A percentile compares a stretch with the other conserved stretches of the same genome.
Conservation (phyloP, 192 early-diverging fungal genomes). For the Coemansia guatemalensis region DNA sequence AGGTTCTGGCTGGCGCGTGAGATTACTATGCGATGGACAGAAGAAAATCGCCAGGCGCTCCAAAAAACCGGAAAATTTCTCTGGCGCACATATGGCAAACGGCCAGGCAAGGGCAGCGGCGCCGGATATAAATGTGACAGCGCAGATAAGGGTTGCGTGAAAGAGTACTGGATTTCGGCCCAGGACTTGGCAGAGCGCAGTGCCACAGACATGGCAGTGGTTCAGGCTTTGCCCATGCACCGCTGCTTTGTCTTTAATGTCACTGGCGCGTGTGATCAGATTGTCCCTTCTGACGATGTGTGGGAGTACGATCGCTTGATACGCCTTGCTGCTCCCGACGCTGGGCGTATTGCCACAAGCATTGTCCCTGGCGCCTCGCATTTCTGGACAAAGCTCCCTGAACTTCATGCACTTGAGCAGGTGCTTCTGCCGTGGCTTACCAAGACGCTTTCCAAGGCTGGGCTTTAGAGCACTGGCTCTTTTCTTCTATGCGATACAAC, state of each 20-base stretch:
- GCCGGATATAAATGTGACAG: constrained; percentile 13
- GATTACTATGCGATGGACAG: constrained; percentile 47
- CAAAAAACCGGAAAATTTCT: constrained; percentile 47
- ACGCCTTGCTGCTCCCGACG: constrained; percentile 11
- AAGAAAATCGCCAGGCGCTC: constrained; percentile 41
- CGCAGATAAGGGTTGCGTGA: constrained; percentile 1
- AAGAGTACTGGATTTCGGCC: constrained; percentile 42
- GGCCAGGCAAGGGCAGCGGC: constrained; percentile 10
- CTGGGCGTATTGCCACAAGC: constrained; percentile 13
- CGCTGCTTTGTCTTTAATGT: constrained; percentile 50
- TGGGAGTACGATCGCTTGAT: constrained; percentile 50
- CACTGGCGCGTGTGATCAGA: constrained; percentile 50
- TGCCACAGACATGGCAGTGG: constrained; percentile 50
- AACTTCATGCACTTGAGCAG: constrained; percentile 12
- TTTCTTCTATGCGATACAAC: background rate
- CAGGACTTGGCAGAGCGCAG: constrained; percentile 31
- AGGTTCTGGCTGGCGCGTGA: constrained; percentile 55
- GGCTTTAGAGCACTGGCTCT: background rate
- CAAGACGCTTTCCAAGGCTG: background rate
- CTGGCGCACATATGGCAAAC: constrained; percentile 48
- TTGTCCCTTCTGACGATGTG: constrained; percentile 52
- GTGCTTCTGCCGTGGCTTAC: background rate
- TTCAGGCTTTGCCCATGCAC: constrained; percentile 42
- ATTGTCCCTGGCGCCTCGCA: constrained; percentile 33
- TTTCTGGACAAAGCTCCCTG: constrained; percentile 27